Conservation (phyloP, 1,284 basidiomycete genomes). For the Moesziomyces parantarcticus region DNA sequence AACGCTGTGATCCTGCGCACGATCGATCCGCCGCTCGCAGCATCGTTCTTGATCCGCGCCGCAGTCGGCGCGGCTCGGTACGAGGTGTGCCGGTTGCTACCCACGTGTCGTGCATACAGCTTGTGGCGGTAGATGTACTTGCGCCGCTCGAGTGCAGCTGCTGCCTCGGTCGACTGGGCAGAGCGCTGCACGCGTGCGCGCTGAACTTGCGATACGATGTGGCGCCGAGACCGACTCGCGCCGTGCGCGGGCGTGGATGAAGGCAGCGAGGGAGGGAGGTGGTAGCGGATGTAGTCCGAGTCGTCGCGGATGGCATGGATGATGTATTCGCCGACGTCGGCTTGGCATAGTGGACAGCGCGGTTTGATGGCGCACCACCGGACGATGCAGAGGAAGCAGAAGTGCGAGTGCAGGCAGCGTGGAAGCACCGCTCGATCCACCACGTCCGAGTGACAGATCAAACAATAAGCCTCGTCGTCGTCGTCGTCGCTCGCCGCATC, state of each 20-base stretch:
- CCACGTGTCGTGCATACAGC: slow-evolving; percentile 63
- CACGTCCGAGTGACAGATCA: slow-evolving; percentile 64
- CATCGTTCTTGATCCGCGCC: slow-evolving; percentile 24
- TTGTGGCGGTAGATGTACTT: slow-evolving; percentile 56
- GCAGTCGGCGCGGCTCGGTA: slow-evolving; percentile 53
- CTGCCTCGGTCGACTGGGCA: neutral
- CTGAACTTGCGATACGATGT: slow-evolving; percentile 2
- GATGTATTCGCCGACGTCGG: slow-evolving; percentile 52
- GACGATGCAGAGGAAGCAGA: slow-evolving; percentile 67
- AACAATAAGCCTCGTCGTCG: slow-evolving; percentile 54
- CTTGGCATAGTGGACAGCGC: slow-evolving; percentile 65
- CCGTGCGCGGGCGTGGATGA: too few species aligned
- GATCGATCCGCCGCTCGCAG: neutral
- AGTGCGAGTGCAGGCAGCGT: slow-evolving; percentile 62
- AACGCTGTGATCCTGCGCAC: slow-evolving; percentile 47
- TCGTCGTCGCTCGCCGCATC: neutral
- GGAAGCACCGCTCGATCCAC: slow-evolving; percentile 61
- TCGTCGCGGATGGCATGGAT: slow-evolving; percentile 60
- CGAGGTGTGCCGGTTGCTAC: slow-evolving; percentile 60
- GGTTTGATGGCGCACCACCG: slow-evolving; percentile 62
- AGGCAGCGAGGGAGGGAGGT: slow-evolving; percentile 34
- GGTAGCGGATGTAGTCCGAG: slow-evolving; percentile 60
- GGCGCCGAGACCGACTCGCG: neutral
- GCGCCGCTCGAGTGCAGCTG: slow-evolving; percentile 41
- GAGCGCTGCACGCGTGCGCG: neutral